A percentile compares a stretch with the other conserved stretches of the same genome.
Evolutionary conservation across 2,329 filamentous ascomycete species (phyloP).

Genomic region (Chrysosporium keratinophilum): DNA sequence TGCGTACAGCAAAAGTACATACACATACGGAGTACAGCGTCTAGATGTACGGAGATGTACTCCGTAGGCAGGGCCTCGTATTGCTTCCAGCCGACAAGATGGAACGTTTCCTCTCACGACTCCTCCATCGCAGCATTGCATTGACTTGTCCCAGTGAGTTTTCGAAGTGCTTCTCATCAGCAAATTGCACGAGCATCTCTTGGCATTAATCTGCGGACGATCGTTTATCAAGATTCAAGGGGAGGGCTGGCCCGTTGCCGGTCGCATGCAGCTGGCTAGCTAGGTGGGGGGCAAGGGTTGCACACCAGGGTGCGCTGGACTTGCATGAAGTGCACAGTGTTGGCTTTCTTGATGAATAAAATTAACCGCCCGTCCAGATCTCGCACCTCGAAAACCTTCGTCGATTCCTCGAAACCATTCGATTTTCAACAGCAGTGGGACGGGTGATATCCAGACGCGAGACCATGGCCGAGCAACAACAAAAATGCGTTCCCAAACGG

Average conservation of each 20-base stretch:
- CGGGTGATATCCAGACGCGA: not conserved
- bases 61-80: too few species aligned
- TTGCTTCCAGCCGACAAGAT: too few species aligned
- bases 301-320: not conserved
- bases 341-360: not conserved
- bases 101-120: too few species aligned
- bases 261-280: slow-evolving; percentile 1
- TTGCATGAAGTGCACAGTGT: not conserved
- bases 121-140: too few species aligned
- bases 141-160: too few species aligned
- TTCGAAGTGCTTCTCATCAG: too few species aligned
- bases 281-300: not conserved
- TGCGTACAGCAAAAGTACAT: not conserved
- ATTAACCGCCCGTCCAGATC: not conserved
- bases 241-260: not conserved
- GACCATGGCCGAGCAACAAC: not conserved
- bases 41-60: too few species aligned
- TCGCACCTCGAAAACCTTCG: not conserved
- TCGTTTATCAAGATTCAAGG: not conserved
- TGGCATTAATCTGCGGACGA: not conserved
- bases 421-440: not conserved
- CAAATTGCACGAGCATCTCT: not conserved
- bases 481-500: not conserved
- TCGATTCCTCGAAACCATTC: not conserved
- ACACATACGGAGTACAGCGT: too few species aligned